Evolutionary conservation across 1,284 basidiomycete species (phyloP).

Genomic region (Heterobasidion parviporum): DNA sequence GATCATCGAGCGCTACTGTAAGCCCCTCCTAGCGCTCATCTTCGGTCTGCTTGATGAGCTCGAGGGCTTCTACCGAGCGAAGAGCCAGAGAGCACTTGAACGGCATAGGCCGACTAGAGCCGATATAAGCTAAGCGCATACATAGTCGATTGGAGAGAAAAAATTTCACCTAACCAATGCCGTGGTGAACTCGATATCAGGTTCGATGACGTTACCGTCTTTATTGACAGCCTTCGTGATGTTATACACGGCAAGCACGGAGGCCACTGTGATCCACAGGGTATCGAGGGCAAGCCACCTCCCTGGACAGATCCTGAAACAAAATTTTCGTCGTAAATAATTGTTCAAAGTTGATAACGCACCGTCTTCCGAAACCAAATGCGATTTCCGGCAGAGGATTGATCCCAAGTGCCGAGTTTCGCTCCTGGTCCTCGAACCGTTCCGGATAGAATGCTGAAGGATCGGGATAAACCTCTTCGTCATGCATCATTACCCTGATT

Average conservation of each 20-base stretch:
- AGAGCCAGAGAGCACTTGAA: neutral
- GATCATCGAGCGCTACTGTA: too few relatives aligned
- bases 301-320: slow-evolving; percentile 35
- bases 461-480: slow-evolving; percentile 1
- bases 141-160: neutral
- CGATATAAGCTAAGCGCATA: neutral
- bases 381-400: slow-evolving; percentile 8
- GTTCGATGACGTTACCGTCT: slow-evolving; percentile 20
- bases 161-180: neutral
- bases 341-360: neutral
- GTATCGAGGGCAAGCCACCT: slow-evolving; percentile 33
- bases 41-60: neutral
- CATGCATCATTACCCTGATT: neutral
- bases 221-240: slow-evolving; percentile 29
- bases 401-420: slow-evolving; percentile 11
- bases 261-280: slow-evolving; percentile 40
- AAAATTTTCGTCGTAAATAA: too few relatives aligned
- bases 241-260: slow-evolving; percentile 33
- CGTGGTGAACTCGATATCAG: neutral
- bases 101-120: neutral
- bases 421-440: slow-evolving; percentile 10
- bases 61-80: slow-evolving; percentile 1
- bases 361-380: slow-evolving; percentile 32
- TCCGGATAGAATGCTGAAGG: slow-evolving; percentile 1
- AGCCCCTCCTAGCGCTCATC: too few relatives aligned